Conservation (phyloP, 1,284 basidiomycete species). For the Tetrapyrgos nigripes region DNA sequence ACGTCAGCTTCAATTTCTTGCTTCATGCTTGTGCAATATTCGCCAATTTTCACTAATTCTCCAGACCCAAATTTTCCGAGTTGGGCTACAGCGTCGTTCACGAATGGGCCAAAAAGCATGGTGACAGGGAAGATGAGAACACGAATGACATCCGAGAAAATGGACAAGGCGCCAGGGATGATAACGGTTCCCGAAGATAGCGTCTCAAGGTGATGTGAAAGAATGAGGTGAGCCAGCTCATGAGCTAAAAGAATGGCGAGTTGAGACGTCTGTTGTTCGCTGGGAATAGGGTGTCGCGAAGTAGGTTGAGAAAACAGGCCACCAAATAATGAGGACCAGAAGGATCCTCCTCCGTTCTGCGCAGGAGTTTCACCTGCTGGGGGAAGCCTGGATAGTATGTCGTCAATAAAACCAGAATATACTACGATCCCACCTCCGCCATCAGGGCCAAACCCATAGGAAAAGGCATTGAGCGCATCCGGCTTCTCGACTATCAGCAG, state of each 20-base stretch:
- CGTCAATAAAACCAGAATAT: conserved; percentile 87
- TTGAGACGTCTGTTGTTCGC: conserved; percentile 80
- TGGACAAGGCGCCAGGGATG: conserved; percentile 79
- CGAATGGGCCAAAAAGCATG: conserved; percentile 88
- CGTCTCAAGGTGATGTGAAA: conserved; percentile 90
- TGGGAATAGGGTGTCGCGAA: conserved; percentile 60
- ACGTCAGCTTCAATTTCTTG: conserved; percentile 91
- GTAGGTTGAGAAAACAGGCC: conserved; percentile 43
- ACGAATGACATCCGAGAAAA: conserved; percentile 76
- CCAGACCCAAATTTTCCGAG: conserved; percentile 77
- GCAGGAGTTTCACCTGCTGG: conserved; percentile 33
- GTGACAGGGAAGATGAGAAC: conserved; percentile 87
- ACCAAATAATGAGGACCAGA: conserved; percentile 58
- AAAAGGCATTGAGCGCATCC: conserved; percentile 84
- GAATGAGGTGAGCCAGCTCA: conserved; percentile 85
- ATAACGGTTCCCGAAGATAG: conserved; percentile 84
- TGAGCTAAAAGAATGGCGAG: conserved; percentile 88
- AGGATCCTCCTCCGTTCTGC: conserved; percentile 37
- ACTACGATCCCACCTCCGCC: conserved; percentile 91
- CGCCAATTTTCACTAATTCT: conserved; percentile 74
- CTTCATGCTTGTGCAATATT: conserved; percentile 72
- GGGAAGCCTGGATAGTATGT: conserved; percentile 63
- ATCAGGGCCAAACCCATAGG: conserved; percentile 89
- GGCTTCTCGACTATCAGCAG: conserved; percentile 85
- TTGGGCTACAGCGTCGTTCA: conserved; percentile 88